Base-by-base conservation (phyloP, 805 yeast genomes). In the Monosporozyma aquatica region DNA sequence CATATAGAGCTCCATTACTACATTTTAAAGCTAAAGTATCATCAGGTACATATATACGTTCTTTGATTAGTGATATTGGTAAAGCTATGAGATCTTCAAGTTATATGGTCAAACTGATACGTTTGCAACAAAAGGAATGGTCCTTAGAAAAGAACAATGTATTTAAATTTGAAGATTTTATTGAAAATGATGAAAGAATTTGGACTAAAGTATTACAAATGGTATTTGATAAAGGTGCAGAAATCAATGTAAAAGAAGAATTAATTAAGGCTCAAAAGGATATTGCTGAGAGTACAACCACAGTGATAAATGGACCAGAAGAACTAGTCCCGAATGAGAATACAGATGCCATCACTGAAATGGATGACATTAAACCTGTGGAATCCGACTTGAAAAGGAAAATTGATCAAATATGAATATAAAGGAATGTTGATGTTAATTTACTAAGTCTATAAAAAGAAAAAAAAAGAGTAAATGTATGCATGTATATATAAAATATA, bases 11-110 rank as follows among this genome's bases (percentile, higher is more conserved):
- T 2, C 92, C 94, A 2, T 52, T 82, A 38, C 53, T 90, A 21
- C 89, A 82, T 52, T 76, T 92, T 50, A 74, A 72, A 13, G 76
- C 94, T 4, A 72, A 75, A 27, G 98, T 90, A 1, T 82, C 95
- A 1, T 87, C 97, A 0, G 99, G 99, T 1, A 92, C 97, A 0
- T 92, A 92, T 55, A 87, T 92, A 38, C 73, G 99, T 50, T 82
- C 96, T 2, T 66, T 92, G 42, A 71, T 92, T 38, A 86, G 95
- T 62, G 99, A 92, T 55, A 69, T 85, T 35, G 97, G 95, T 2
- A 74, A 82, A 46, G 82, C 90, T 0, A 65, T 89, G 56, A 80
- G 82, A 14, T 77, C 89, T 0, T 76, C 85, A 21, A 86, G 95
- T 0, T 87, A 87, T 56, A 89, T 92, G 95, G 95, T 82, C 7